phyloP scores from a whole-genome alignment of 768 basidiomycete species.

The Tylopilus plumbeoviolaceoides region DNA sequence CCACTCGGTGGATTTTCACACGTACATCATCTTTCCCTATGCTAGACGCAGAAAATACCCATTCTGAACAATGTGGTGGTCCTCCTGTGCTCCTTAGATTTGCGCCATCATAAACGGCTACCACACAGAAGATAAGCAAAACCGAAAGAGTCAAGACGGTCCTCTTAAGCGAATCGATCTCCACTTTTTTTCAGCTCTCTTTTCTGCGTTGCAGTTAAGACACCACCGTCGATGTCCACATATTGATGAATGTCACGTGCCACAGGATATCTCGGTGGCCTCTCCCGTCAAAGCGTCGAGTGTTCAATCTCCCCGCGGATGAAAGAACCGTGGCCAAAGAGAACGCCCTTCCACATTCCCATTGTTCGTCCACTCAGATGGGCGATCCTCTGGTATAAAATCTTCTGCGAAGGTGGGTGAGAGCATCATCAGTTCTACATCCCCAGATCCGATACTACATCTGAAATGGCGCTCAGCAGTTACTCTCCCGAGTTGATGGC shows the following conservation, averaged over 20 bases:
- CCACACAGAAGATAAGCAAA: background rate
- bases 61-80: background rate
- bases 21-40: background rate
- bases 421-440: background rate
- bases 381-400: conserved; percentile 8
- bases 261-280: background rate
- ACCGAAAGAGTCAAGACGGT: background rate
- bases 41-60: no score
- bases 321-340: background rate
- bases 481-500: conserved; percentile 10
- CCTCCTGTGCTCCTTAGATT: background rate
- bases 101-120: background rate
- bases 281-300: background rate
- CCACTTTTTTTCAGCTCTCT: background rate
- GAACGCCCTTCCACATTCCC: background rate
- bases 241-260: background rate
- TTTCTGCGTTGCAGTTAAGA: background rate
- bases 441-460: background rate
- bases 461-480: background rate
- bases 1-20: background rate
- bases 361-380: conserved; percentile 2
- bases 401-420: background rate
- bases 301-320: background rate
- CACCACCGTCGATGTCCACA: background rate
- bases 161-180: background rate